Conservation (phyloP, 352 stramenopile species). For the Sclerospora graminicola region DNA sequence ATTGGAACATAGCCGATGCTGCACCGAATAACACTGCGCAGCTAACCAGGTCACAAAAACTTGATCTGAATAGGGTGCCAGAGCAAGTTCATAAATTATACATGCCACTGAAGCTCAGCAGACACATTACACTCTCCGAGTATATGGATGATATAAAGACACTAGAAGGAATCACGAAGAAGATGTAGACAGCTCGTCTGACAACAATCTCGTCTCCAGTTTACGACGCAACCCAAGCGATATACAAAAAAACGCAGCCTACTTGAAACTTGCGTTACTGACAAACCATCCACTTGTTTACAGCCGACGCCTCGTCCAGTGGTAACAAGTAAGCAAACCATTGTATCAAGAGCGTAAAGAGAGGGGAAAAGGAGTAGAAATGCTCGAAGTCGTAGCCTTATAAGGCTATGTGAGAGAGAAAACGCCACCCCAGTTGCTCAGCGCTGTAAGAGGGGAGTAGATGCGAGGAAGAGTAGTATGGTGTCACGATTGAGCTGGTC, state of each 20-base stretch:
- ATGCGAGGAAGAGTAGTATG: conserved; percentile 62
- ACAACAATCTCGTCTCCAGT: conserved; percentile 41
- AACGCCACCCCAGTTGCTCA: conserved; percentile 82
- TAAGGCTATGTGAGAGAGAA: conserved; percentile 63
- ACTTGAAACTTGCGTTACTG: conserved; percentile 69
- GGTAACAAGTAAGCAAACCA: conserved; percentile 17
- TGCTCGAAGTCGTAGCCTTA: conserved; percentile 82
- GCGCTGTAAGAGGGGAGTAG: conserved; percentile 27
- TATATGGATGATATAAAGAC: conserved; percentile 81
- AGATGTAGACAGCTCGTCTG: conserved; percentile 59
- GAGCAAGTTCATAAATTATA: conserved; percentile 34
- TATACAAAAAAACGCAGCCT: conserved; percentile 66
- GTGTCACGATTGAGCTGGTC: conserved; percentile 37
- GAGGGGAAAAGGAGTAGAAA: conserved; percentile 74
- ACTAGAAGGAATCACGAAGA: conserved; percentile 60
- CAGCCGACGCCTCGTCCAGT: conserved; percentile 7
- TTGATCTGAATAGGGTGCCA: conserved; percentile 7
- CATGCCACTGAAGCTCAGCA: conserved; percentile 71
- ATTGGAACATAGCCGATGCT: conserved; percentile 71
- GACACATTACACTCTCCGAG: conserved; percentile 75
- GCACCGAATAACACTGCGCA: conserved; percentile 47
- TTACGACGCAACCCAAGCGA: conserved; percentile 42
- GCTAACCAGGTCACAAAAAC: conserved; percentile 21
- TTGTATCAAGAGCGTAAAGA: conserved; percentile 56
- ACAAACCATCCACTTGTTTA: conserved; percentile 49